Base-by-base conservation (phyloP, 352 stramenopile species). In the Globisporangium splendens region DNA sequence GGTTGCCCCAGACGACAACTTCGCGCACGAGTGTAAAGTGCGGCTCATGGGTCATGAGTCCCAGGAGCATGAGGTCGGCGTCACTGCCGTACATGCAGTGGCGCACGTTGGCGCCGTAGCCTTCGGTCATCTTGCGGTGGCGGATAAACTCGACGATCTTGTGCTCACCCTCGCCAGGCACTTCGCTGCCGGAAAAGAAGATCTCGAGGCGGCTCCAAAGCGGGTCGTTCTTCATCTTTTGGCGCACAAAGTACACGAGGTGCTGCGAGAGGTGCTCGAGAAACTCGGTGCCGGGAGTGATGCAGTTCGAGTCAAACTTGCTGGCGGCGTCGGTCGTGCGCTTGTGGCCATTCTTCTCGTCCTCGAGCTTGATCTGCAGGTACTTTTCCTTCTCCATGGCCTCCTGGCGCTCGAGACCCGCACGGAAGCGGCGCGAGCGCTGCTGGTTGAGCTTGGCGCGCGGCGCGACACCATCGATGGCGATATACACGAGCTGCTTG, bases 401-500 rank as follows among this genome's bases (percentile, higher is more conserved):
- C 20, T 91, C 66, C 44, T 95, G 80, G 11, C 82, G 82, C 41
- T 96, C 89, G 39, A 95, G 65, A 18, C 82, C 86, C 1, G 84
- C 89, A 33, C 93, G 82, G 79, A 98, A 99, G 31, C 97, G 89
- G 14, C 97, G 85, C 61, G 86, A 97, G 53, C 97, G 94, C 81
- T 99, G 97, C 73, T 99, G 97, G 83, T 99, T 99, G 56, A 99
- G 93, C 75, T 99, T 99, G 24, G 98, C 98, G 18, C 98, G 83
- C 17, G 98, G 98, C 18, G 98, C 97, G 2, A 99, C 96, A 51
- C 98, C 98, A 79, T 99, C 97, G 43, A 99, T 97, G 15, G 97
- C 98, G 69, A 99, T 97, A 70, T 98, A 99, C 35, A 99, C 76
- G 43, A 99, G 63, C 69, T 98, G 75, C 67, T 97, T 90, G 43